phyloP scores from a whole-genome alignment of 371 early-diverging fungal species.

The Catenaria anguillulae region DNA sequence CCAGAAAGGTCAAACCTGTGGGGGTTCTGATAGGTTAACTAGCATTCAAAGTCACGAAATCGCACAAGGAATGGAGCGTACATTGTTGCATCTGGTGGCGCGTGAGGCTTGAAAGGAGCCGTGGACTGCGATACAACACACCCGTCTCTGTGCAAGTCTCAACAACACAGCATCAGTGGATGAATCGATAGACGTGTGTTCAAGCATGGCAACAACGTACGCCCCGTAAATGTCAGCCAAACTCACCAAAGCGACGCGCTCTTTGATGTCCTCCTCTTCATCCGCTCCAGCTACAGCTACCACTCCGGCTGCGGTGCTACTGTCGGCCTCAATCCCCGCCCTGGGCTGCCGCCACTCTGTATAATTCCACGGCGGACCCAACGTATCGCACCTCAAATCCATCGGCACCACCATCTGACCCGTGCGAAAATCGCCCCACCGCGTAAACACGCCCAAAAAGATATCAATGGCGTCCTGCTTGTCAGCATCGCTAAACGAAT shows the following conservation, averaged over 20 bases:
- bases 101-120: neutral
- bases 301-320: no score
- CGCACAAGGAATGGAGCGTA: neutral
- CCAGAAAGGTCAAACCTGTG: neutral
- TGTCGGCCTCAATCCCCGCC: no score
- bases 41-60: no score
- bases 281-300: constrained; percentile 10
- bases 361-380: constrained; percentile 10
- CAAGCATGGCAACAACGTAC: no score
- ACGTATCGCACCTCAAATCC: no score
- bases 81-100: neutral
- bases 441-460: constrained; percentile 62
- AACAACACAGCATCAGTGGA: no score
- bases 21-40: no score
- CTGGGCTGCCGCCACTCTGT: constrained; percentile 15
- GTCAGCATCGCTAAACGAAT: constrained; percentile 90
- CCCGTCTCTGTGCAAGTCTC: no score
- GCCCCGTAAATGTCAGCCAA: neutral
- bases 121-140: neutral
- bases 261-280: constrained; percentile 13
- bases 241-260: neutral
- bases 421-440: neutral
- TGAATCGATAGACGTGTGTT: no score
- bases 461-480: constrained; percentile 91
- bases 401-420: no score